Evolutionary conservation across 495 filamentous ascomycete genomes (phyloP).

Genomic region (Penicillium samsonianum): DNA sequence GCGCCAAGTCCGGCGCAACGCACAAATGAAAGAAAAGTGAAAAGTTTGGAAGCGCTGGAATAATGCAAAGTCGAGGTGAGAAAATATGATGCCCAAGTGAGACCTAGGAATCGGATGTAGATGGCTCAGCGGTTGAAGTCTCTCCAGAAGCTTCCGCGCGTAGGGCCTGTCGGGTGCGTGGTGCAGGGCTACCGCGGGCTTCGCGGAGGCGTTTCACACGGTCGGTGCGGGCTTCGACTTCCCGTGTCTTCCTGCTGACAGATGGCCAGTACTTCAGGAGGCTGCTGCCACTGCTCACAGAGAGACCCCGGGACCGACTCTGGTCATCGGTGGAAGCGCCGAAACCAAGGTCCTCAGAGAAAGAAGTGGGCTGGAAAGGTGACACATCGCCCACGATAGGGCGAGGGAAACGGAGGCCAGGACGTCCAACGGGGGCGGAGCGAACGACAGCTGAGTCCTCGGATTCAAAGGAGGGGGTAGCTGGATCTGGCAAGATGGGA

Average conservation of each 20-base stretch:
- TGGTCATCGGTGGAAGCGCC: neutral
- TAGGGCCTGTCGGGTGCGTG: neutral
- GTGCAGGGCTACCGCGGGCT: constrained; percentile 4
- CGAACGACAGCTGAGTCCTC: neutral
- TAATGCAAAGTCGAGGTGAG: neutral
- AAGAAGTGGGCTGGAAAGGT: neutral
- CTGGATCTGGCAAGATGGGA: neutral
- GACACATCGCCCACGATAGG: neutral
- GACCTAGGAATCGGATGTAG: constrained; percentile 1
- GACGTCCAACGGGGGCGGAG: neutral
- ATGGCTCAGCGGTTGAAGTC: neutral
- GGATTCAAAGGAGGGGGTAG: neutral
- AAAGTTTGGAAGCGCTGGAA: neutral
- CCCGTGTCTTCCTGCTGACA: neutral
- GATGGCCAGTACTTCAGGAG: neutral
- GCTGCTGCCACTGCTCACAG: neutral
- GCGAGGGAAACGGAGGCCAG: neutral
- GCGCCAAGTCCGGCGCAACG: neutral
- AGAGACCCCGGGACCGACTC: neutral
- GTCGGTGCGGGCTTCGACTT: neutral
- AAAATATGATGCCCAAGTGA: neutral
- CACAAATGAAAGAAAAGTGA: neutral
- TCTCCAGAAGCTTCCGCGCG: neutral
- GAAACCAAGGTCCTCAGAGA: neutral
- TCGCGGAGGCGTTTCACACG: constrained; percentile 7